Base-by-base conservation (phyloP, 345 rosid genomes). In the rapeseed (Brassica napus) region DNA sequence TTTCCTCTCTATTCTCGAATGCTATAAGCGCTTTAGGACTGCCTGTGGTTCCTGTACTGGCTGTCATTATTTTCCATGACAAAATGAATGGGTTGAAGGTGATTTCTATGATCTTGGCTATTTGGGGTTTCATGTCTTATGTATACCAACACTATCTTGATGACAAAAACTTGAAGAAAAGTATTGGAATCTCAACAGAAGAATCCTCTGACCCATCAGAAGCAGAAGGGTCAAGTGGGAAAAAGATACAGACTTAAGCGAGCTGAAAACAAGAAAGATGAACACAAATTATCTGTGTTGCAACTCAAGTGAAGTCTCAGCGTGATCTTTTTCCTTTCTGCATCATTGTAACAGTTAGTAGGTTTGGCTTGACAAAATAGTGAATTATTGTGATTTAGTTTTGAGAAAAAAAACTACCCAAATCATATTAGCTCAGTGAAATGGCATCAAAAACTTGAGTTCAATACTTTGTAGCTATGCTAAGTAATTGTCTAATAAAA, bases 31-130 rank as follows among this genome's bases (percentile, higher is more conserved):
- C 69, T 52, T 24, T 89, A 6, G 92, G 95, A 2, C 73, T 85
- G 79, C 95, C 94, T 2, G 73, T 92, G 4, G 83, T 86, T 74
- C 93, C 97, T 3, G 66, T 87, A 23, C 5, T 87, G 60, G 95
- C 93, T 21, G 87, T 89, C 65, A 76, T 90, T 79, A 77, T 88
- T 42, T 88, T 90, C 79, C 84, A 82, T 12, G 97, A 92, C 65
- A 78, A 82, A 58, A 88, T 92, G 93, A 76, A 84, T 44, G 92
- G 89, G n/a, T 68, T 89, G n/a, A 93, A 93, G 82, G 87, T 65
- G n/a, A 85, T 87, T 58, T 79, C 94, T 14, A 83, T 93, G 90
- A 75, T 82, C 64, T 60, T 91, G 76, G 94, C 92, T 18, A 42
- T 85, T 6, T 88, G 94, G 97, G 97, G 92, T 9, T 87, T 88